phyloP scores from a whole-genome alignment of 164 flowering plant species.

The Vitis amurensis region DNA sequence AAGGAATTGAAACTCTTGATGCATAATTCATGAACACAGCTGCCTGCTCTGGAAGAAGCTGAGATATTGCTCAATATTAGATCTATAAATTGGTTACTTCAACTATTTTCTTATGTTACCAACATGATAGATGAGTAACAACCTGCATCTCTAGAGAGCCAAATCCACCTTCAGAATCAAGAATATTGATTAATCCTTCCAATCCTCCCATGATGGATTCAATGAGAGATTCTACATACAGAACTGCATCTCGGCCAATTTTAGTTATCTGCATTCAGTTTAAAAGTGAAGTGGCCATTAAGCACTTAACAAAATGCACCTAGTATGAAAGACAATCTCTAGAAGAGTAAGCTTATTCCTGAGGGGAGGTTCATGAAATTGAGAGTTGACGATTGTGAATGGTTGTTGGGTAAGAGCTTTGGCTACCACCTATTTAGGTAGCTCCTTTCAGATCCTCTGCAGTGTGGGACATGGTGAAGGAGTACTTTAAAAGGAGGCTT shows the following conservation, averaged over 20 bases:
- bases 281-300: background rate
- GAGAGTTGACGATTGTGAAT: too few relatives aligned
- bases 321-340: too few relatives aligned
- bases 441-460: too few relatives aligned
- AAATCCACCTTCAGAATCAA: conserved; percentile 98
- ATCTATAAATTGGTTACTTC: conserved; percentile 6
- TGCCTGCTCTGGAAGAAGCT: conserved; percentile 98
- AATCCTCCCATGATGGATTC: conserved; percentile 99
- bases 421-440: too few relatives aligned
- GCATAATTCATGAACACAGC: conserved; percentile 80
- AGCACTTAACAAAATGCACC: too few relatives aligned
- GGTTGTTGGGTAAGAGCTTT: too few relatives aligned
- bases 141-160: conserved; percentile 96
- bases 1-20: conserved; percentile 60
- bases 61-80: conserved; percentile 35
- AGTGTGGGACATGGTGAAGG: too few relatives aligned
- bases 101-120: background rate
- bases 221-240: conserved; percentile 94
- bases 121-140: conserved; percentile 13
- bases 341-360: too few relatives aligned
- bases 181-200: conserved; percentile 95
- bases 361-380: too few relatives aligned
- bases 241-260: conserved; percentile 96
- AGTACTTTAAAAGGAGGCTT: too few relatives aligned
- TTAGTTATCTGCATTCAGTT: conserved; percentile 64